Evolutionary conservation across 305 asterid species (phyloP), one percentile per base, ranked within the genome.

Genomic region (Andrographis paniculata): DNA sequence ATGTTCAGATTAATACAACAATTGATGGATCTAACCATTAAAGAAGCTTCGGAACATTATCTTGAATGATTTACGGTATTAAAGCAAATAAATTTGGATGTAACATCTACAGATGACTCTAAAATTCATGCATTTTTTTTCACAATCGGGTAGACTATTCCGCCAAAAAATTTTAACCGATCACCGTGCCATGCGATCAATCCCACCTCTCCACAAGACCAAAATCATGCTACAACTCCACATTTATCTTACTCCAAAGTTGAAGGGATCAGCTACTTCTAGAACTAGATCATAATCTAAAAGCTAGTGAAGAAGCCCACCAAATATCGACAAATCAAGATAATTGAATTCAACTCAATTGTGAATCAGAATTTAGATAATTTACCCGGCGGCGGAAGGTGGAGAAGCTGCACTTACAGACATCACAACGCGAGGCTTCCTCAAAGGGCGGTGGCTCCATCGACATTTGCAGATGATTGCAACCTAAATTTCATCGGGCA

Each of bases 401-500:
- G 42, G 42, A 37, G 42, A 37, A 37, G 42, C 42, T 37, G 42
- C 42, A 37, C 17, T 37, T 37, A 12, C 42, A 37, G 17, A 37
- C 42, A 37, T 37, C 42, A 14, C 48, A 42, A n/a, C 48, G 48
- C 10, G 48, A 42, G 23, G 48, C 21, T 17, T 42, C 48, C 23
- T 42, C 23, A n/a, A 42, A 42, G 23, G 23, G 6, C 22, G 48
- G 22, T 16, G 48, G 48, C n/a, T 42, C 48, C 24, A 17, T 42
- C 48, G 48, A 42, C 48, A 42, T 42, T 17, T 41, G n/a, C 23
- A 18, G 23, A 12, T 5, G 14, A 6, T 17, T 21, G 38, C 38
- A 33, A 33, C 38, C 38, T 33, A 33, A 11, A 33, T 1, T 24
- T 8, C 6, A 24, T 24, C 30, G 6, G 30, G 8, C 8, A 3